A percentile compares a stretch with the other conserved stretches of the same genome.
These are phyloP conservation scores for Apiospora aurea DNA, from an alignment of 2,329 filamentous ascomycete genomes.

Conservation along the genomic window DNA sequence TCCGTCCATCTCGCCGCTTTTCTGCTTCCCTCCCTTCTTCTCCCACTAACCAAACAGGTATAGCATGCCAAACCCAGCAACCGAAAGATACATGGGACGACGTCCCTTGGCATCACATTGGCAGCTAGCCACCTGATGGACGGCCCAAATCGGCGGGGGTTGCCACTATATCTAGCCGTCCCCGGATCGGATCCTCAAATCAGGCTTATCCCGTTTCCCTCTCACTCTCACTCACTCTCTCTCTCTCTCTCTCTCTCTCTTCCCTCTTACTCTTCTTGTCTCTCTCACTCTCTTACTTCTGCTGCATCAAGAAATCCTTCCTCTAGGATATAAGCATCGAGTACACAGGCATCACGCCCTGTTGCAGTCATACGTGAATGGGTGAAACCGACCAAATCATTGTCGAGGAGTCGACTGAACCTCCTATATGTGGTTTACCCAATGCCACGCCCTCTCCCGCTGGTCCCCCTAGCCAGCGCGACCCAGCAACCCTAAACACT, in stretches of 20 bases:
- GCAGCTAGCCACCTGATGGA: constrained; percentile 7
- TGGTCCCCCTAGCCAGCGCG: constrained; percentile 30
- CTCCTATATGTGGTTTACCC: constrained; percentile 42
- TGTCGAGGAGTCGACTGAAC: constrained; percentile 46
- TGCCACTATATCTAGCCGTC: constrained; percentile 18
- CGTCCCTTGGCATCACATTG: constrained; percentile 11
- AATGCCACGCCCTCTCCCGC: constrained; percentile 32
- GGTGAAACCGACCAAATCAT: constrained; percentile 41
- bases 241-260: too few relatives aligned
- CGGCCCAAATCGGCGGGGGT: neutral
- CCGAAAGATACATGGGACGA: constrained; percentile 11
- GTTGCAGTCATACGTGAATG: constrained; percentile 41
- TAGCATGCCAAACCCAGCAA: neutral
- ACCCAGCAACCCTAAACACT: constrained; percentile 22
- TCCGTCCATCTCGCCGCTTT: neutral
- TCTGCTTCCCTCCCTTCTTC: neutral
- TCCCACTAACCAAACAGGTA: neutral
- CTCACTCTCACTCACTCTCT: too few relatives aligned
- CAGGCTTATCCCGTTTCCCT: neutral
- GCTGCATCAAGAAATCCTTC: constrained; percentile 25
- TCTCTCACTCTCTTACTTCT: constrained; percentile 27
- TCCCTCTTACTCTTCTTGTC: constrained; percentile 18
- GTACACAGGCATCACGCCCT: constrained; percentile 27
- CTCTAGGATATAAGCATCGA: constrained; percentile 21
- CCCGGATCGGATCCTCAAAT: neutral